Conservation (phyloP, 78 protist species). For the Parvularia atlantis region DNA sequence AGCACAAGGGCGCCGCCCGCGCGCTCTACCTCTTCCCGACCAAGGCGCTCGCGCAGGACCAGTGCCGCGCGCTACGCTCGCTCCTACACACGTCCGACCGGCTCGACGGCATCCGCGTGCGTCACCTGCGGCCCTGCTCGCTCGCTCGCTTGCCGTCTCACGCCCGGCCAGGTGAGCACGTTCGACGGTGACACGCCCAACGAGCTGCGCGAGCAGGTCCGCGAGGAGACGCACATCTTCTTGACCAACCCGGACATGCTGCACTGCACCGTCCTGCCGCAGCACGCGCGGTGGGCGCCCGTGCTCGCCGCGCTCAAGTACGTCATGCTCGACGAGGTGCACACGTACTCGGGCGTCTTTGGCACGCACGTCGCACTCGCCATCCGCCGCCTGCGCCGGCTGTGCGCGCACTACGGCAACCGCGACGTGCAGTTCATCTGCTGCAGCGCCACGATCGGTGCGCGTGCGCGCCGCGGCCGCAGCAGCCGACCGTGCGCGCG, state of each 20-base stretch:
- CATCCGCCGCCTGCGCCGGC: constrained; percentile 35
- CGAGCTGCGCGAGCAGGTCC: not conserved
- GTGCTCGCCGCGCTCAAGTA: not conserved
- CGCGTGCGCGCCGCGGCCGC: no score
- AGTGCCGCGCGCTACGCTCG: constrained; percentile 18
- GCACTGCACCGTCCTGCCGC: constrained; percentile 20
- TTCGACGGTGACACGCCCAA: constrained; percentile 23
- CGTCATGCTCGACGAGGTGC: constrained; percentile 38
- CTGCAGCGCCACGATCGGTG: no score
- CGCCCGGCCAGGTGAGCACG: not conserved
- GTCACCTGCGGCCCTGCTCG: no score
- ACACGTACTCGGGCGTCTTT: constrained; percentile 33
- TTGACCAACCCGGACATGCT: constrained; percentile 54
- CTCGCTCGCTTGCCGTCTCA: not conserved
- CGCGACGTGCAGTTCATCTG: no score
- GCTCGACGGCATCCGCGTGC: not conserved
- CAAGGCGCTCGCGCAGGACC: constrained; percentile 52
- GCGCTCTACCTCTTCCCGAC: constrained; percentile 24
- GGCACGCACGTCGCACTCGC: constrained; percentile 39
- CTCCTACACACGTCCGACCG: not conserved
- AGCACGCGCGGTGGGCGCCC: constrained; percentile 15
- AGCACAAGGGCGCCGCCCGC: not conserved
- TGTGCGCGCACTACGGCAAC: not conserved
- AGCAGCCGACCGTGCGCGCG: no score
- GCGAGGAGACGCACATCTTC: constrained; percentile 7